Percentiles rank a stretch among this genome's conserved stretches.
These are phyloP conservation scores for Pichia deserticola DNA, from an alignment of 805 yeast species.

Conservation along the genomic window DNA sequence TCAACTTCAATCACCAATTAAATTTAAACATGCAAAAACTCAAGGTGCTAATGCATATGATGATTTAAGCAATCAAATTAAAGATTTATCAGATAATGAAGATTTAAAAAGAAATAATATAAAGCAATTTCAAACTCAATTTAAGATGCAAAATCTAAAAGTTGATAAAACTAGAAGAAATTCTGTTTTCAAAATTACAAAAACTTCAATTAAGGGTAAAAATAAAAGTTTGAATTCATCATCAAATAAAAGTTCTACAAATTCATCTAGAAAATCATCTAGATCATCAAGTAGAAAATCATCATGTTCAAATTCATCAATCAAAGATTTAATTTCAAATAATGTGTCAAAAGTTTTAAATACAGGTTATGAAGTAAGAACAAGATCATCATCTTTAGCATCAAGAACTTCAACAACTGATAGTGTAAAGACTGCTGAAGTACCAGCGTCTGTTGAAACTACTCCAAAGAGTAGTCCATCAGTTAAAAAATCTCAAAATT, in stretches of 20 bases:
- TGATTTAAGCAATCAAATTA: slow-evolving; percentile 3
- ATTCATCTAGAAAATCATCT: slow-evolving; percentile 5
- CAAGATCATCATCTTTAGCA: background rate
- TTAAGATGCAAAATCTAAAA: slow-evolving; percentile 1
- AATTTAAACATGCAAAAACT: background rate
- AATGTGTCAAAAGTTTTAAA: background rate
- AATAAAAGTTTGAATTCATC: background rate
- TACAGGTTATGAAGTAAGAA: background rate
- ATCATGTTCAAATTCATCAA: background rate
- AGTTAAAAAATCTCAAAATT: background rate
- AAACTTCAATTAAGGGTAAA: background rate
- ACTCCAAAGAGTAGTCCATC: slow-evolving; percentile 3
- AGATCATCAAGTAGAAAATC: slow-evolving; percentile 2
- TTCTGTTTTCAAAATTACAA: slow-evolving; percentile 9
- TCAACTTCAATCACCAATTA: background rate
- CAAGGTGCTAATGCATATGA: slow-evolving; percentile 2
- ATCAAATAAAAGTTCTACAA: background rate
- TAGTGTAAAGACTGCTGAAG: slow-evolving; percentile 9
- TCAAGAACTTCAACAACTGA: background rate
- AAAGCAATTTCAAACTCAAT: slow-evolving; percentile 5
- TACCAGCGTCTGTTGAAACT: slow-evolving; percentile 8
- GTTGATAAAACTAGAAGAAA: slow-evolving; percentile 7
- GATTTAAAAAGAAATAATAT: background rate
- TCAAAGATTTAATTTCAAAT: background rate
- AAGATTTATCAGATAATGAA: background rate